Percentiles rank a stretch among this genome's conserved stretches.
These are phyloP conservation scores for Polysphondylium violaceum DNA, from an alignment of 78 protist species.

Conservation along the genomic window DNA sequence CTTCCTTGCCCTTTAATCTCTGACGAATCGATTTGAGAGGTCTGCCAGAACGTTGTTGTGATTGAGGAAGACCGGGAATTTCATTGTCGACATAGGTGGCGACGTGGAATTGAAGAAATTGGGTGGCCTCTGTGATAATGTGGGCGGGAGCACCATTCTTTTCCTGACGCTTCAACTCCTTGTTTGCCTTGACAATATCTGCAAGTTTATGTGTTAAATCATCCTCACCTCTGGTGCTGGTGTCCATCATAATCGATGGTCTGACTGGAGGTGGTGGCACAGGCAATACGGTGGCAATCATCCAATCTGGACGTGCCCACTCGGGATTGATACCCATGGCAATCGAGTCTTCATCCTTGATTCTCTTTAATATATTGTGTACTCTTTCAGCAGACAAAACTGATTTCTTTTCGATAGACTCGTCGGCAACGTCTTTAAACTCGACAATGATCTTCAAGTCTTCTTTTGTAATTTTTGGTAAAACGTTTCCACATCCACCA, in stretches of 20 bases:
- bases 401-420: slow-evolving; percentile 80
- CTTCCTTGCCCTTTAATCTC: slow-evolving; percentile 99
- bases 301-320: slow-evolving; percentile 97
- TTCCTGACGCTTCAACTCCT: slow-evolving; percentile 64
- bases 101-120: slow-evolving; percentile 92
- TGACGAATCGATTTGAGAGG: slow-evolving; percentile 98
- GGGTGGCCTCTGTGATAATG: slow-evolving; percentile 60
- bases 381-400: slow-evolving; percentile 86
- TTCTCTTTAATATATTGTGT: slow-evolving; percentile 83
- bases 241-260: slow-evolving; percentile 93
- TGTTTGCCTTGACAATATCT: slow-evolving; percentile 94
- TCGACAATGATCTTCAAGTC: slow-evolving; percentile 87
- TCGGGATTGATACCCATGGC: slow-evolving; percentile 93
- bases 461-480: slow-evolving; percentile 82
- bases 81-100: slow-evolving; percentile 97
- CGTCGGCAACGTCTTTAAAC: slow-evolving; percentile 66
- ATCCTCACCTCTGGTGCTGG: slow-evolving; percentile 76
- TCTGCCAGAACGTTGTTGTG: slow-evolving; percentile 91
- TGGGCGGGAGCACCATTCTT: slow-evolving; percentile 85
- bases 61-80: slow-evolving; percentile 88
- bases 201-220: slow-evolving; percentile 92
- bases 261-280: slow-evolving; percentile 99
- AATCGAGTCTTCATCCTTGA: slow-evolving; percentile 84
- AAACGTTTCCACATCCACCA: slow-evolving; percentile 84
- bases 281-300: slow-evolving; percentile 96